Conservation (phyloP, 2,329 filamentous ascomycete species). For the Neonectria faginata region DNA sequence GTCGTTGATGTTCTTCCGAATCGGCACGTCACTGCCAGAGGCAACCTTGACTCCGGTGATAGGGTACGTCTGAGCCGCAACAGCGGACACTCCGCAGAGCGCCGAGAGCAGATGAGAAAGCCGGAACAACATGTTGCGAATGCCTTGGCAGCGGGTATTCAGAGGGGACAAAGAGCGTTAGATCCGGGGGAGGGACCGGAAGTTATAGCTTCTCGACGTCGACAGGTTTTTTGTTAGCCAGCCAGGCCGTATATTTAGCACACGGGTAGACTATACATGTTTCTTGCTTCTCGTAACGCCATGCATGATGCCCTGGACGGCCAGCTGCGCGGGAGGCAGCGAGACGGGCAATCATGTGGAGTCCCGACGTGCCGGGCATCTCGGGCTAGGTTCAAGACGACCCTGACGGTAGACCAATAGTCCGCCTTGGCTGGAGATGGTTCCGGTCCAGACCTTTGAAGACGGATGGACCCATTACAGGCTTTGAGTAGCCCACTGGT, state of each 20-base stretch:
- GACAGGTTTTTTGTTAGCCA: background rate
- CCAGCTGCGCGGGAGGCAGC: background rate
- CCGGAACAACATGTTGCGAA: constrained; percentile 3
- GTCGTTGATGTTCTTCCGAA: constrained; percentile 26
- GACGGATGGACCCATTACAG: background rate
- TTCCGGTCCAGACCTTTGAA: background rate
- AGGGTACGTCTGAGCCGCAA: constrained; percentile 65
- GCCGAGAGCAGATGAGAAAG: constrained; percentile 1
- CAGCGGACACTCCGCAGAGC: constrained; percentile 1
- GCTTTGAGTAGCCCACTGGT: no score
- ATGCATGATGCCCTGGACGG: background rate
- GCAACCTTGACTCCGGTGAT: constrained; percentile 79
- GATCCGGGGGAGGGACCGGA: background rate
- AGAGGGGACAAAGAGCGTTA: background rate
- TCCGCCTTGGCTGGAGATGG: background rate
- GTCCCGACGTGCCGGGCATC: background rate
- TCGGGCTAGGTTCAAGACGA: background rate
- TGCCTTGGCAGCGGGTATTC: background rate
- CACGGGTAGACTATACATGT: background rate
- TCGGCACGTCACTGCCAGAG: constrained; percentile 63
- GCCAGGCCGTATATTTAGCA: constrained; percentile 3
- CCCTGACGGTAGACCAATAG: background rate
- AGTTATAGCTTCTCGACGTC: background rate
- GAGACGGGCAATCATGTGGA: background rate
- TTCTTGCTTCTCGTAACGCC: constrained; percentile 4